These are phyloP conservation scores for Penicillium psychrofluorescens DNA, from an alignment of 495 filamentous ascomycete genomes.

Conservation along the genomic window DNA sequence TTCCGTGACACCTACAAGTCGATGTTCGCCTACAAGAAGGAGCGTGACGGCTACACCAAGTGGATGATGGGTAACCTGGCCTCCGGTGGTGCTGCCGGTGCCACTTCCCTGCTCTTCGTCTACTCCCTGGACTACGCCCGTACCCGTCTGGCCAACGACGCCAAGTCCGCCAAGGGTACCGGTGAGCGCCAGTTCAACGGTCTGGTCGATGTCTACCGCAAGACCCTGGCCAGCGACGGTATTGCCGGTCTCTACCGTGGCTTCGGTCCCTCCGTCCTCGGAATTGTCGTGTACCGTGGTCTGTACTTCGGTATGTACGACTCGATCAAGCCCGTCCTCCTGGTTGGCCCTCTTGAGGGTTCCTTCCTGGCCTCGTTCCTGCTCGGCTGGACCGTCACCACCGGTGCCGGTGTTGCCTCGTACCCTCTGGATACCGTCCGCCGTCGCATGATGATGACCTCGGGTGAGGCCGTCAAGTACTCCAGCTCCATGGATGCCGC, in stretches of 20 bases:
- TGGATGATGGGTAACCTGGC: constrained; percentile 99
- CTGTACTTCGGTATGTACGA: constrained; percentile 99
- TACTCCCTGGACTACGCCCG: constrained; percentile 99
- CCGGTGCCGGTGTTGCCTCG: constrained; percentile 99
- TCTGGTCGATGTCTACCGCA: constrained; percentile 98
- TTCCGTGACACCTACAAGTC: constrained; percentile 99
- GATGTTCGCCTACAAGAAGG: constrained; percentile 99
- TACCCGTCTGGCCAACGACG: constrained; percentile 99
- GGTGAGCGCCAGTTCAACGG: constrained; percentile 99
- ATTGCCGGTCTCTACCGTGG: constrained; percentile 99
- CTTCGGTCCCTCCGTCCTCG: constrained; percentile 97
- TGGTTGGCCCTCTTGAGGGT: constrained; percentile 84
- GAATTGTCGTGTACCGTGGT: constrained; percentile 99
- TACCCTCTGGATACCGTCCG: constrained; percentile 99
- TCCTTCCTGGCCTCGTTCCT: constrained; percentile 98
- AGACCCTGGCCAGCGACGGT: constrained; percentile 98
- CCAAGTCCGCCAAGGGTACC: constrained; percentile 89
- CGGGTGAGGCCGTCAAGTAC: constrained; percentile 97
- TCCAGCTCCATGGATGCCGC: constrained; percentile 87
- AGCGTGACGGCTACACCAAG: constrained; percentile 94
- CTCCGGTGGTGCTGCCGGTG: constrained; percentile 99
- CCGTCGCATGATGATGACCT: constrained; percentile 99
- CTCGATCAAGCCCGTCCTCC: constrained; percentile 97
- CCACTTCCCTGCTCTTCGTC: constrained; percentile 99
- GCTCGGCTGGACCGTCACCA: constrained; percentile 99